Evolutionary conservation across 2,329 filamentous ascomycete species (phyloP).

Genomic region (Chaetomiaceae sp.): DNA sequence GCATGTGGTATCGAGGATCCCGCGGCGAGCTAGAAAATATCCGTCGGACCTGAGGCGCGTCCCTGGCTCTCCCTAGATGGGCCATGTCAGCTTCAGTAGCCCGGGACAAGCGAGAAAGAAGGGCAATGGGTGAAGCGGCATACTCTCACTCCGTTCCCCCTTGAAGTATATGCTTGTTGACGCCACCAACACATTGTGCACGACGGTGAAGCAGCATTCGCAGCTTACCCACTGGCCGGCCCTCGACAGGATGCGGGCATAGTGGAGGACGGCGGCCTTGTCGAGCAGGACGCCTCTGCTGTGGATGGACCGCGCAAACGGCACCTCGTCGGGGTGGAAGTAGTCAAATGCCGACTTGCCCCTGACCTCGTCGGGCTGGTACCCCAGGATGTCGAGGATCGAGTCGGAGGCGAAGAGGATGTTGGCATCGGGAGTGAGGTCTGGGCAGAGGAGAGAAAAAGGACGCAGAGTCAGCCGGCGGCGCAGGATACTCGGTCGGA

Average conservation of each 20-base stretch:
- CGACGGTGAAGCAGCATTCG: constrained; percentile 84
- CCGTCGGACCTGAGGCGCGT: constrained; percentile 70
- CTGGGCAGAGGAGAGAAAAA: constrained; percentile 41
- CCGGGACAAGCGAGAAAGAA: too few relatives aligned
- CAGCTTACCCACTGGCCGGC: constrained; percentile 69
- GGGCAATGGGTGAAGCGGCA: constrained; percentile 30
- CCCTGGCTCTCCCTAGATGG: constrained; percentile 61
- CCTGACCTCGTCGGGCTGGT: constrained; percentile 67
- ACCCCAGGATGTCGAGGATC: constrained; percentile 75
- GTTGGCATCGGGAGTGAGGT: constrained; percentile 67
- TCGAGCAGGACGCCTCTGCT: constrained; percentile 68
- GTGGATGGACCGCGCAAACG: constrained; percentile 66
- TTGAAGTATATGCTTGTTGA: constrained; percentile 72
- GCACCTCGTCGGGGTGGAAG: constrained; percentile 76
- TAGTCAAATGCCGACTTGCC: constrained; percentile 77
- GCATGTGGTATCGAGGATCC: constrained; percentile 84
- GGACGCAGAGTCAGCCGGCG: constrained; percentile 15
- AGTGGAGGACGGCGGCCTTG: constrained; percentile 78
- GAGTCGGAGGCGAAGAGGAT: constrained; percentile 82
- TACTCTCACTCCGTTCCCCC: constrained; percentile 67
- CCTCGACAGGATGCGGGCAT: constrained; percentile 64
- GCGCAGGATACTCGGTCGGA: neutral
- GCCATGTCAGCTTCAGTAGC: constrained; percentile 15
- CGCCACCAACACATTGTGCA: constrained; percentile 81
- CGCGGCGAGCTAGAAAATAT: constrained; percentile 75